Conservation (phyloP, 306 rosid genomes). For the Acacia crassicarpa region DNA sequence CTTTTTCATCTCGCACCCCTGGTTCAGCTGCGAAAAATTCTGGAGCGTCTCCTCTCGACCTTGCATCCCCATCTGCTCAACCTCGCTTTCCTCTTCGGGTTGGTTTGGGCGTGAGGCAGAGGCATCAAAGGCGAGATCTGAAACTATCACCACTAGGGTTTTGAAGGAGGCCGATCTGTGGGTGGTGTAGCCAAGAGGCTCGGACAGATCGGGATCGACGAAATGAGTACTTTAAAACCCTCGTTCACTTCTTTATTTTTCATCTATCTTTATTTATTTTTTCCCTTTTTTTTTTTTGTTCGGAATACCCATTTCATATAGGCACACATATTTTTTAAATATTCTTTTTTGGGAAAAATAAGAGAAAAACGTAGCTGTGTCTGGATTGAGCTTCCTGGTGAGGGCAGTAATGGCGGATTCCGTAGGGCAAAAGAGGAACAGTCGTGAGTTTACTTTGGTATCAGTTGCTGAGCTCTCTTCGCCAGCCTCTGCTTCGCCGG, state of each 20-base stretch:
- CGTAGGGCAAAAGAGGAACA: conserved; percentile 39
- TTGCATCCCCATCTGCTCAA: too few species aligned
- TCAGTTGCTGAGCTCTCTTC: conserved; percentile 60
- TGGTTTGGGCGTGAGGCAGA: too few species aligned
- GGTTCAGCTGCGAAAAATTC: too few species aligned
- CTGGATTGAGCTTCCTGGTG: conserved; percentile 34
- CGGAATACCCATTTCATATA: neutral
- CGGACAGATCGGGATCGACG: too few species aligned
- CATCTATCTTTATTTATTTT: neutral
- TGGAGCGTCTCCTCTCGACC: too few species aligned
- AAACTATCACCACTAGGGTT: too few species aligned
- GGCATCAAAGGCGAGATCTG: too few species aligned
- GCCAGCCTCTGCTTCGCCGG: conserved; percentile 46
- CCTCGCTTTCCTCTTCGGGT: too few species aligned
- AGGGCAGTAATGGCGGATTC: conserved; percentile 56
- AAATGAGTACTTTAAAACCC: too few species aligned
- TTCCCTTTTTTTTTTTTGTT: neutral
- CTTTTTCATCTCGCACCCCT: too few species aligned
- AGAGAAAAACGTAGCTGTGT: neutral
- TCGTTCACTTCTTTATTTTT: conserved; percentile 33
- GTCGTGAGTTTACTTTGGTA: conserved; percentile 57
- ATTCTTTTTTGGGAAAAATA: neutral
- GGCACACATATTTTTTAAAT: neutral
- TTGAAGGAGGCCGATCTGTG: too few species aligned
- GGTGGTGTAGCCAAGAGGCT: too few species aligned